Evolutionary conservation across 2,329 filamentous ascomycete species (phyloP).

Genomic region (Cercospora zeina): DNA sequence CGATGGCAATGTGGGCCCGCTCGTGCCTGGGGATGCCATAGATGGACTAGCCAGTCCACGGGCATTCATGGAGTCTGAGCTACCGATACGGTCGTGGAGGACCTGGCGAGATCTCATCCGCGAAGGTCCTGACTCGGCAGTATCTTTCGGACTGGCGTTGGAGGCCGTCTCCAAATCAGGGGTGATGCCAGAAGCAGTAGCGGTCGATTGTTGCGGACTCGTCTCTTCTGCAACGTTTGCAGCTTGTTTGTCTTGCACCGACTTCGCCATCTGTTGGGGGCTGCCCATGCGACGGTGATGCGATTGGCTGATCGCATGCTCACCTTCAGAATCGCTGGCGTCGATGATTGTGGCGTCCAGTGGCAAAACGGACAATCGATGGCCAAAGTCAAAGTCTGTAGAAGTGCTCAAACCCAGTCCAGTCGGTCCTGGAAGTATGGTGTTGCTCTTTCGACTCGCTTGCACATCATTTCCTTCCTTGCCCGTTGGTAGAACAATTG

Average conservation of each 20-base stretch:
- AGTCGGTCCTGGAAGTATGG: constrained; percentile 10
- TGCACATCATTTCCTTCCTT: constrained; percentile 1
- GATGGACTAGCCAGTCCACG: not conserved
- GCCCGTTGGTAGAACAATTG: not conserved
- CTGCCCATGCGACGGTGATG: not conserved
- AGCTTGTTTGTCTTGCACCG: not conserved
- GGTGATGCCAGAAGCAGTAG: not conserved
- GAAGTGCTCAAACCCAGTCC: constrained; percentile 27
- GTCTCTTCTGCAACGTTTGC: not conserved
- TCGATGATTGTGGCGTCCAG: constrained; percentile 5
- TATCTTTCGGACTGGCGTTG: constrained; percentile 1
- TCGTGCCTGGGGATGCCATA: not conserved
- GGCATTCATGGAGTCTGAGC: not conserved
- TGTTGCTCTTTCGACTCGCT: constrained; percentile 8
- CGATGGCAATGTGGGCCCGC: not conserved
- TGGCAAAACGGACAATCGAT: not conserved
- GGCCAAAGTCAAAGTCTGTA: constrained; percentile 24
- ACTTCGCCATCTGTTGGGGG: not conserved
- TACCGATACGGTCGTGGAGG: constrained; percentile 6
- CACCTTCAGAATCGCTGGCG: constrained; percentile 7
- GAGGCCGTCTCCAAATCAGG: not conserved
- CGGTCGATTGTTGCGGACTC: not conserved
- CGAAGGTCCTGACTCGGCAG: not conserved
- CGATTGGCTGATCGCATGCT: not conserved
- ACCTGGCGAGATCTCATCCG: constrained; percentile 2